Conservation (phyloP, 2,329 filamentous ascomycete species). For the Tolypocladium guangdongense region DNA sequence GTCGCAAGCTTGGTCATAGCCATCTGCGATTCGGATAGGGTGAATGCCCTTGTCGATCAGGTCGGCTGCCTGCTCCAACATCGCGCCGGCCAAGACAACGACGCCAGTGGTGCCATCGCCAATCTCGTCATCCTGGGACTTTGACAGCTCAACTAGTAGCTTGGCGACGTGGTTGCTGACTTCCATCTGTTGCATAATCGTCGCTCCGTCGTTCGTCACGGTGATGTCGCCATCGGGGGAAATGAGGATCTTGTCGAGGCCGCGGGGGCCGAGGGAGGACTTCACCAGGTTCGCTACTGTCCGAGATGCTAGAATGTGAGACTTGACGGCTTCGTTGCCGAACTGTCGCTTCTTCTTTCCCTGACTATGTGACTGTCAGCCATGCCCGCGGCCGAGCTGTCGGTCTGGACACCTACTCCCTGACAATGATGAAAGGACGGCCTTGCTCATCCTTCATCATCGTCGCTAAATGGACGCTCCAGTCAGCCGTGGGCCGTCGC, state of each 20-base stretch:
- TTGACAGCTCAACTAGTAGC: conserved; percentile 90
- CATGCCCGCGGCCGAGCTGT: background rate
- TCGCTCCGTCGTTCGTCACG: conserved; percentile 97
- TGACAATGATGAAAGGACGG: conserved; percentile 92
- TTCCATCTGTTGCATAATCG: conserved; percentile 97
- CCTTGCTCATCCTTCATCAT: conserved; percentile 97
- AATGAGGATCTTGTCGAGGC: conserved; percentile 97
- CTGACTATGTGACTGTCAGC: conserved; percentile 48
- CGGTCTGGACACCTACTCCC: conserved; percentile 59
- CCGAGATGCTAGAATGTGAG: conserved; percentile 91
- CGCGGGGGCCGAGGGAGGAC: conserved; percentile 88
- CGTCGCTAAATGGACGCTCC: conserved; percentile 33
- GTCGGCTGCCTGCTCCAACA: conserved; percentile 92
- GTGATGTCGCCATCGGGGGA: conserved; percentile 98
- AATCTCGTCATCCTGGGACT: conserved; percentile 98
- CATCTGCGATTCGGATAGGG: conserved; percentile 95
- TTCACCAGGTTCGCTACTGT: conserved; percentile 97
- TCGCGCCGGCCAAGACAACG: conserved; percentile 85
- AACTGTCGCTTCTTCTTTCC: conserved; percentile 96
- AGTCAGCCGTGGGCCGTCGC: conserved; percentile 8
- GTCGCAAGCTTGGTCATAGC: conserved; percentile 95
- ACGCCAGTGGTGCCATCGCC: conserved; percentile 97
- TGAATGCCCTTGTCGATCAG: conserved; percentile 99
- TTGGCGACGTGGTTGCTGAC: conserved; percentile 98
- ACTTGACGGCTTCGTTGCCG: conserved; percentile 94